Evolutionary conservation across 78 protist genomes (phyloP).

Genomic region (Parvularia atlantis): DNA sequence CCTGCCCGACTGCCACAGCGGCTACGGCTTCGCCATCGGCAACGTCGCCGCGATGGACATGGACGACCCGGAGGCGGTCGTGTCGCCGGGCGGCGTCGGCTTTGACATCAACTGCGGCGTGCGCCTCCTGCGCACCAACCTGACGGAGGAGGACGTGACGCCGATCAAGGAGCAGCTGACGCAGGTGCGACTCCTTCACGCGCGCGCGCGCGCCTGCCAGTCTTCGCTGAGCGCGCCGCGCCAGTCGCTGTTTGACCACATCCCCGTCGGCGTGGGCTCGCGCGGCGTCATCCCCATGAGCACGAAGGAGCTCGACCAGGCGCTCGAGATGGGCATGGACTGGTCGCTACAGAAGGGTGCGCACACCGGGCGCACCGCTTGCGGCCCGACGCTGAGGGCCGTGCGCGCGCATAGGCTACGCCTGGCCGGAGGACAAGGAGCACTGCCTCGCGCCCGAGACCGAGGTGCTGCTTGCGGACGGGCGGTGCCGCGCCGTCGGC

Average conservation of each 20-base stretch:
- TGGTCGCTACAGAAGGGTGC: constrained; percentile 79
- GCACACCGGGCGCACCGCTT: background rate
- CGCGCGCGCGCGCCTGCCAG: background rate
- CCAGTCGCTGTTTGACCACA: constrained; percentile 69
- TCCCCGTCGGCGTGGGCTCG: constrained; percentile 93
- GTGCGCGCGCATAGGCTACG: constrained; percentile 22
- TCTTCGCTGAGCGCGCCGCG: background rate
- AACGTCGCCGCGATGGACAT: constrained; percentile 90
- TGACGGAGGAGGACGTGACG: constrained; percentile 59
- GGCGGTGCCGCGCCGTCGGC: too few relatives aligned
- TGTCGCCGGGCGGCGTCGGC: constrained; percentile 85
- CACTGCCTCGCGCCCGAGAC: constrained; percentile 69
- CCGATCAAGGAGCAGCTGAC: constrained; percentile 61
- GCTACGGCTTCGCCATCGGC: constrained; percentile 93
- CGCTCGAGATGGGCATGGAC: constrained; percentile 77
- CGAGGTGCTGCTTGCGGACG: background rate
- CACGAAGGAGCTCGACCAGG: constrained; percentile 37
- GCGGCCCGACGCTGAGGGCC: background rate
- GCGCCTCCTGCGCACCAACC: constrained; percentile 84
- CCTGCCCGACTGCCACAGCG: constrained; percentile 84
- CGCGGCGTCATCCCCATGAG: constrained; percentile 72
- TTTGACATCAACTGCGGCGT: constrained; percentile 98
- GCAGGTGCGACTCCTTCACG: too few relatives aligned
- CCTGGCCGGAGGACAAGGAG: constrained; percentile 94
- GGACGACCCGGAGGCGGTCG: constrained; percentile 79